Base-by-base conservation (phyloP, 2,329 filamentous ascomycete genomes). In the Clonostachys sp. region DNA sequence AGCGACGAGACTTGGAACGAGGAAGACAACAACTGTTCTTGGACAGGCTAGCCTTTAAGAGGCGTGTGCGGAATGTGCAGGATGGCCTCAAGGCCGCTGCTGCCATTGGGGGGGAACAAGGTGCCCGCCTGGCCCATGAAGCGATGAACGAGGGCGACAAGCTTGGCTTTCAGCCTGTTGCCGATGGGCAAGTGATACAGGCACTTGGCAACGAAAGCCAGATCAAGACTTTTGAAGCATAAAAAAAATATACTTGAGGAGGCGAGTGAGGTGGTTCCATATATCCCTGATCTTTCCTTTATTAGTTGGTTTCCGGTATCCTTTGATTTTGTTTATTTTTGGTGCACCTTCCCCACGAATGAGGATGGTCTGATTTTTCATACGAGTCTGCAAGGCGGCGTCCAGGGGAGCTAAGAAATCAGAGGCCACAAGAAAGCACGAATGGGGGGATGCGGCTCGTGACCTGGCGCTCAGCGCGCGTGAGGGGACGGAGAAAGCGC, bases 21-120 rank as follows among this genome's bases (percentile, higher is more conserved):
- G 89, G 89, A 39, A 84, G 92, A 33, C 91, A 97, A 65, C 89
- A 96, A 65, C 79, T 99, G 16, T 96, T 97, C 75, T 74, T 97
- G 36, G 94, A 99, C 65, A 83, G 94, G 20, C 75, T 99, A 45
- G 81, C 87, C 3, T 96, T 97, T 73, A 91, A 94, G 73, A 87
- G 87, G 67, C 82, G 91, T 46, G 87, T 96, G 24, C 81, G 84
- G 46, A 87, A 91, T 52, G 86, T 91, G 1, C 89, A 96, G 67
- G 86, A 90, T 42, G 77, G 78, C 1, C 74, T 95, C n/a, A 78
- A 76, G 63, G 70, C 70, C n/a, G 79, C 76, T 2, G 70, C 68
- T 0, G 58, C 66, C 0, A 61, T 64, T 7, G 77, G 76, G 6
- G 76, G 74, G 33, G 78, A 80, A 16, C 72, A 75, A 48, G 74